Evolutionary conservation across 768 basidiomycete genomes (phyloP).

Genomic region (Russula earlei): DNA sequence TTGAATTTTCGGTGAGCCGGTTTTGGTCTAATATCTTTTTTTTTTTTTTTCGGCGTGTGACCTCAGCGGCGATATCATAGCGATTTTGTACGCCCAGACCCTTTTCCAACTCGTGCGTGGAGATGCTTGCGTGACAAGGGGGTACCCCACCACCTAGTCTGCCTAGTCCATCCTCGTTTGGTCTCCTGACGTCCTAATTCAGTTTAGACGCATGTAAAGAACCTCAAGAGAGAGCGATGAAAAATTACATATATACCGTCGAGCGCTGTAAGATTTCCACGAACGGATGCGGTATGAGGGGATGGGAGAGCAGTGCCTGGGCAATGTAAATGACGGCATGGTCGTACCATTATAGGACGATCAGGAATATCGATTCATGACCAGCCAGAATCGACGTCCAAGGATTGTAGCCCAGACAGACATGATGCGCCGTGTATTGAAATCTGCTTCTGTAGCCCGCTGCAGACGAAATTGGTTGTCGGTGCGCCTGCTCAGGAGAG

Average conservation of each 20-base stretch:
- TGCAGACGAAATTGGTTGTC: no score
- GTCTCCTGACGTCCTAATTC: not conserved
- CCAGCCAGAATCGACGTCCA: no score
- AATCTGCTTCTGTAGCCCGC: no score
- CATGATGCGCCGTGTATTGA: no score
- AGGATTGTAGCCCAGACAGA: no score
- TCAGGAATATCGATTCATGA: no score
- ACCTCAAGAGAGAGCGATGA: not conserved
- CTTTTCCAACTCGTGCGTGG: not conserved
- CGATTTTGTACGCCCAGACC: not conserved
- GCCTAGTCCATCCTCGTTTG: not conserved
- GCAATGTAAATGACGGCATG: constrained; percentile 1
- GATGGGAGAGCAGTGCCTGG: not conserved
- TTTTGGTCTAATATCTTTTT: not conserved
- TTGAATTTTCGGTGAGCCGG: not conserved
- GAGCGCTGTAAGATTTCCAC: constrained; percentile 3
- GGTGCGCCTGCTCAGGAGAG: no score
- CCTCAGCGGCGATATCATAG: not conserved
- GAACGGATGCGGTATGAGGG: not conserved
- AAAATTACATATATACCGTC: not conserved
- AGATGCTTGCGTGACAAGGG: not conserved
- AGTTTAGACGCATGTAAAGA: not conserved
- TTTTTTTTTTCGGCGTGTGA: not conserved
- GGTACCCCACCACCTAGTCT: not conserved
- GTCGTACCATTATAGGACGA: no score